Evolutionary conservation across 495 filamentous ascomycete species (phyloP).

Genomic region (Xylaria longipes): DNA sequence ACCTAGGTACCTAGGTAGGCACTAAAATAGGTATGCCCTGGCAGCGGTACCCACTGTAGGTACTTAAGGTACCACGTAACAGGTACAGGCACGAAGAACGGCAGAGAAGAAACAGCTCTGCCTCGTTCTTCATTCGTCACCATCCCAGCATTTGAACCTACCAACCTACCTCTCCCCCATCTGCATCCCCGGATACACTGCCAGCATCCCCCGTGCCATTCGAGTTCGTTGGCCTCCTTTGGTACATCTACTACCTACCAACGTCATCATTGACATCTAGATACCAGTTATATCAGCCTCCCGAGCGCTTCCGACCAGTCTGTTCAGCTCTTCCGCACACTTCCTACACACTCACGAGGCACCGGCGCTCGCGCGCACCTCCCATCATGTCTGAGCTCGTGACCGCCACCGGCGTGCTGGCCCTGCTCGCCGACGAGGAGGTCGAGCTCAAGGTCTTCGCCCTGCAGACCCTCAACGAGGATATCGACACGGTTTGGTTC

Average conservation of each 20-base stretch:
- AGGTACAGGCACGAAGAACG: neutral
- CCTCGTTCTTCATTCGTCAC: neutral
- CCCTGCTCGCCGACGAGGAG: slow-evolving; percentile 94
- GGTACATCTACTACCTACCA: neutral
- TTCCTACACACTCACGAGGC: neutral
- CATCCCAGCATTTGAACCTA: neutral
- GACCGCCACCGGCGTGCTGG: slow-evolving; percentile 92
- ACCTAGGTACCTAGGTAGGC: neutral
- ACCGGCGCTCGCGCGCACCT: neutral
- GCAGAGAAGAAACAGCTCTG: neutral
- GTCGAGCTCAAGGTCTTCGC: slow-evolving; percentile 91
- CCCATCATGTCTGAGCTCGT: slow-evolving; percentile 86
- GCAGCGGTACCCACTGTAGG: too few relatives aligned
- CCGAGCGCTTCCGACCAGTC: neutral
- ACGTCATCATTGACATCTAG: slow-evolving; percentile 1
- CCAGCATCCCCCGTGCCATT: neutral
- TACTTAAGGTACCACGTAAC: neutral
- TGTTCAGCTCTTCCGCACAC: slow-evolving; percentile 1
- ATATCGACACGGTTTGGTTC: slow-evolving; percentile 96
- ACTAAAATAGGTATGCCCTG: too few relatives aligned
- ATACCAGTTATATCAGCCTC: neutral
- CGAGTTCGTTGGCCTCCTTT: slow-evolving; percentile 2
- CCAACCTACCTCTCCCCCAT: neutral
- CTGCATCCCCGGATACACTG: neutral
- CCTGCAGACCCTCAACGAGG: slow-evolving; percentile 88